Conservation (phyloP, 2,329 filamentous ascomycete genomes). For the Coleophoma eucalyptorum region DNA sequence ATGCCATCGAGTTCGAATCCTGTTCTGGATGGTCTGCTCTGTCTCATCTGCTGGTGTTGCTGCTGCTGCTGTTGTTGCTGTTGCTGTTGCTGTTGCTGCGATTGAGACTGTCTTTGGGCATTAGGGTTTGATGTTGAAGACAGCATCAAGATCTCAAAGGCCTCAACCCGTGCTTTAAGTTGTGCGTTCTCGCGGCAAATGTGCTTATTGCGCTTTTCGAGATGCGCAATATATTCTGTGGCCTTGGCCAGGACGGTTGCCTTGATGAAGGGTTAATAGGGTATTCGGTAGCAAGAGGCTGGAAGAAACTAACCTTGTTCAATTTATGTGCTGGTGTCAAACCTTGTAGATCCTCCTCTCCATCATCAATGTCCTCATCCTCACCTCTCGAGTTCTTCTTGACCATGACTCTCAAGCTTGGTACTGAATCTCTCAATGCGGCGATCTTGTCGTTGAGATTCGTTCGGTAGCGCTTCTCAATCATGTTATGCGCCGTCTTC, state of each 20-base stretch:
- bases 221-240: conserved; percentile 90
- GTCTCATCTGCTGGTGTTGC: neutral
- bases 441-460: conserved; percentile 84
- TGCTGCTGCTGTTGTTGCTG: neutral
- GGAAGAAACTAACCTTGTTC: conserved; percentile 49
- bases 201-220: conserved; percentile 84
- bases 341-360: conserved; percentile 53
- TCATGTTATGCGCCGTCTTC: conserved; percentile 82
- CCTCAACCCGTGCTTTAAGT: conserved; percentile 75
- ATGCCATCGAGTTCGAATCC: no score
- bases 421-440: conserved; percentile 70
- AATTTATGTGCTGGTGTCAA: conserved; percentile 62
- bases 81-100: neutral
- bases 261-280: conserved; percentile 5
- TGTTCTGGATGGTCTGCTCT: neutral
- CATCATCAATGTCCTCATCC: conserved; percentile 28
- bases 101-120: conserved; percentile 2
- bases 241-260: conserved; percentile 75
- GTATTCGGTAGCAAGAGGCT: no score
- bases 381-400: conserved; percentile 47
- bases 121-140: conserved; percentile 26
- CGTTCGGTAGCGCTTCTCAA: conserved; percentile 79
- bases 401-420: conserved; percentile 56
- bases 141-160: conserved; percentile 76
- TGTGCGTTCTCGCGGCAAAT: conserved; percentile 76